A percentile compares a stretch with the other conserved stretches of the same genome.
Conservation (phyloP, 768 basidiomycete species). For the Boletellus ananas region DNA sequence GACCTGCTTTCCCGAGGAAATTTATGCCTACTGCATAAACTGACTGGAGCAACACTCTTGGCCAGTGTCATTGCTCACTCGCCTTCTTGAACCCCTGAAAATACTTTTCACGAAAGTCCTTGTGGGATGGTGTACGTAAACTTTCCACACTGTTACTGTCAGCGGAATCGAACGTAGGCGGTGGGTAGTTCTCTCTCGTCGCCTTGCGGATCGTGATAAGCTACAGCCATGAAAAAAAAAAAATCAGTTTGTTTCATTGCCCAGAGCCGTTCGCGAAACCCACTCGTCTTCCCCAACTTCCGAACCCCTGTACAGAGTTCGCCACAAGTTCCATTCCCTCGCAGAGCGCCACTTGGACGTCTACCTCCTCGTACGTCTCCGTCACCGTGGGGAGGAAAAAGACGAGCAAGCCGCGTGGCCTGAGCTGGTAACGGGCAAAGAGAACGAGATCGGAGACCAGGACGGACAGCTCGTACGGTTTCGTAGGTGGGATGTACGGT, state of each 20-base stretch:
- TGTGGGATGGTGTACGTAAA: constrained; percentile 73
- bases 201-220: constrained; percentile 87
- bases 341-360: constrained; percentile 73
- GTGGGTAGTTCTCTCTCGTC: constrained; percentile 40
- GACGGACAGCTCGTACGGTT: constrained; percentile 87
- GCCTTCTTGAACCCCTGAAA: constrained; percentile 73
- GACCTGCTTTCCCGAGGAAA: too few species aligned
- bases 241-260: constrained; percentile 2
- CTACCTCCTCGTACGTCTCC: constrained; percentile 86
- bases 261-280: constrained; percentile 27
- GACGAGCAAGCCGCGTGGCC: constrained; percentile 82
- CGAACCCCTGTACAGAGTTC: constrained; percentile 90
- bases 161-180: constrained; percentile 50
- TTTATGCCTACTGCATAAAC: too few species aligned
- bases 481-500: constrained; percentile 84
- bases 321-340: constrained; percentile 86
- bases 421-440: constrained; percentile 79
- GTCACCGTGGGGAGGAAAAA: constrained; percentile 94
- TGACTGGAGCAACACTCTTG: too few species aligned
- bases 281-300: constrained; percentile 91
- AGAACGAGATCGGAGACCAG: constrained; percentile 79
- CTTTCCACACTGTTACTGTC: constrained; percentile 7
- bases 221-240: constrained; percentile 37
- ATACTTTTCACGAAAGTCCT: constrained; percentile 84
- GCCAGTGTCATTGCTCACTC: constrained; percentile 3